Evolutionary conservation across 1,284 basidiomycete species (phyloP), one percentile per base, ranked within the genome.

Genomic region (Heimioporus retisporus): DNA sequence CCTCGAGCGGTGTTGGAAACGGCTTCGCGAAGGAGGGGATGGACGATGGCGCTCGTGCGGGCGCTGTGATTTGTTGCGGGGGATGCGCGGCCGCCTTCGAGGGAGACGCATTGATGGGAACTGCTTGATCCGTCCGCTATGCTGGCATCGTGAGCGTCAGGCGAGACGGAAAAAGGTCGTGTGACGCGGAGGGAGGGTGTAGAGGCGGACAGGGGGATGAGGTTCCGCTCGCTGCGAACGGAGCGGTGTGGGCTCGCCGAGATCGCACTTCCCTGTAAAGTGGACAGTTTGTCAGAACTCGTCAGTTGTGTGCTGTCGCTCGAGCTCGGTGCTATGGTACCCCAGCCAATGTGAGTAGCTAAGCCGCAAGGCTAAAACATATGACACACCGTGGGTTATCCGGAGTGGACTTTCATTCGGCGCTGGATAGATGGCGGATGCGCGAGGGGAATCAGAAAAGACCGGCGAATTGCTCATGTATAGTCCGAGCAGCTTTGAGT

Each of bases 241-340:
- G 67, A 69, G 48, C 71, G 72, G 25, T 76, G 58, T 28, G 78
- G 77, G 6, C 77, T 70, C 23, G 76, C 71, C 23, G 79, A 72
- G 6, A 78, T 75, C 6, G 77, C 70, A 42, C 71, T 75, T 2
- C 72, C 70, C 1, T 84, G 84, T 23, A 84, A 74, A 4, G 78
- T 79, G 7, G 83, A 75, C 14, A 83, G 74, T 67, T 80, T 82
- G 70, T 85, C 83, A 5, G 81, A 81, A 66, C 75, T 81, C 11
- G 79, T 80, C 43, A 74, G 65, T 31, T 78, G 77, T 13, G 81
- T 71, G 50, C 54, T 65, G 40, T 64, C 51, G 50, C 55, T 65
- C 11, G 60, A 63, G 35, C 44, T 18, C 23, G 61, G 31, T 42
- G 23, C 76, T 77, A 28, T 10, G 15, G 46, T 25, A 42, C 19